Evolutionary conservation across 345 rosid genomes (phyloP).

Genomic region (Erysimum cheiranthoides): DNA sequence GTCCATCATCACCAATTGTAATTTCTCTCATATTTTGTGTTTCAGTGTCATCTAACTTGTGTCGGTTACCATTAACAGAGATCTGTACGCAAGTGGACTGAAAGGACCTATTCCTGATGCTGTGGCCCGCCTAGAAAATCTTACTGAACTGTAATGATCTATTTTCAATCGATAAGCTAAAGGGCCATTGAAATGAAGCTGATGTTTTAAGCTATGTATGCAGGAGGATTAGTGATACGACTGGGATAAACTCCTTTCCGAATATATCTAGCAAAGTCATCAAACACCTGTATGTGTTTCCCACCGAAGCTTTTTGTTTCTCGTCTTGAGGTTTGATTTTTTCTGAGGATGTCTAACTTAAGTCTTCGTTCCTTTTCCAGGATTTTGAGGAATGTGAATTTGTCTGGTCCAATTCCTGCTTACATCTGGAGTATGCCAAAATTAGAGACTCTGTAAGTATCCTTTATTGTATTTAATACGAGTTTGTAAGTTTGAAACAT

Average conservation of each 20-base stretch:
- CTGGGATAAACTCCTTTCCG: conserved; percentile 51
- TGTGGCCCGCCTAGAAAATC: conserved; percentile 44
- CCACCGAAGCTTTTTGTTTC: background rate
- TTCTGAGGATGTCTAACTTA: background rate
- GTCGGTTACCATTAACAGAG: conserved; percentile 24
- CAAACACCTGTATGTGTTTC: conserved; percentile 22
- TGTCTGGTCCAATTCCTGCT: conserved; percentile 42
- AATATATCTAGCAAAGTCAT: conserved; percentile 42
- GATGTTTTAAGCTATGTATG: background rate
- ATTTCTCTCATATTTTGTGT: background rate
- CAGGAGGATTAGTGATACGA: conserved; percentile 62
- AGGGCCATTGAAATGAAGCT: background rate
- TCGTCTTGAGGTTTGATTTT: background rate
- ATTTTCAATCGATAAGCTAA: background rate
- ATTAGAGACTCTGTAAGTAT: conserved; percentile 30
- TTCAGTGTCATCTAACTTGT: background rate
- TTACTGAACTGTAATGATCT: conserved; percentile 47
- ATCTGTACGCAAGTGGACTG: conserved; percentile 59
- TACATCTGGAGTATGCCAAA: conserved; percentile 8
- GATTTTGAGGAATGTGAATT: conserved; percentile 39
- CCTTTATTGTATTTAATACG: background rate
- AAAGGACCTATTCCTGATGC: conserved; percentile 57
- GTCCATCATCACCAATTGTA: background rate
- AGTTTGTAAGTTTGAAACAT: background rate
- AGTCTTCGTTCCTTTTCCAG: background rate